phyloP scores from a whole-genome alignment of 257 asterid genomes.

The Pogostemon cablin region DNA sequence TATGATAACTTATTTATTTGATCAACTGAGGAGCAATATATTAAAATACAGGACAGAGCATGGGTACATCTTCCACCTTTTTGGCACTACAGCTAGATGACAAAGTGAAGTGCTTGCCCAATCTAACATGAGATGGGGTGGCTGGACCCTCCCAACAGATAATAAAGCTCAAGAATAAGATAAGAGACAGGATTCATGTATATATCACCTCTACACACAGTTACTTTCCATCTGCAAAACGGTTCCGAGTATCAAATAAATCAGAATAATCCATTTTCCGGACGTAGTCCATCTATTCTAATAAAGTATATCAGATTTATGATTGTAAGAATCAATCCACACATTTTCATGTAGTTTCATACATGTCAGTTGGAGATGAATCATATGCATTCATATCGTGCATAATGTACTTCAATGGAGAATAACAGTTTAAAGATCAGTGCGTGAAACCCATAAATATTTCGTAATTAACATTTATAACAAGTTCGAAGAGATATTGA shows the following conservation, averaged over 20 bases:
- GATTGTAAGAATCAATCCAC: too few relatives aligned
- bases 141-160: conserved; percentile 28
- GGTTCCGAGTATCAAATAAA: background rate
- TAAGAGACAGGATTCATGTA: background rate
- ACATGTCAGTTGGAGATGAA: too few relatives aligned
- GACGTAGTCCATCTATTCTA: background rate
- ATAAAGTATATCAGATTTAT: too few relatives aligned
- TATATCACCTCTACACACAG: background rate
- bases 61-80: background rate
- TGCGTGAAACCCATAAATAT: background rate
- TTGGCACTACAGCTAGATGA: background rate
- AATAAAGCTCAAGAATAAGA: conserved; percentile 21
- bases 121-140: background rate
- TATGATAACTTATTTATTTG: background rate
- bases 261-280: background rate
- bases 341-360: too few relatives aligned
- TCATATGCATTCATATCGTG: too few relatives aligned
- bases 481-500: conserved; percentile 30
- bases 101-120: too few relatives aligned
- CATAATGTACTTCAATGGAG: background rate
- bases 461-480: conserved; percentile 7
- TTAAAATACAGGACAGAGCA: background rate
- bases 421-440: background rate
- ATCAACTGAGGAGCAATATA: background rate
- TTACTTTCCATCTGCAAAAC: background rate